These are phyloP conservation scores for Nyctanthes arbortristis DNA, from an alignment of 257 asterid genomes.

Conservation along the genomic window DNA sequence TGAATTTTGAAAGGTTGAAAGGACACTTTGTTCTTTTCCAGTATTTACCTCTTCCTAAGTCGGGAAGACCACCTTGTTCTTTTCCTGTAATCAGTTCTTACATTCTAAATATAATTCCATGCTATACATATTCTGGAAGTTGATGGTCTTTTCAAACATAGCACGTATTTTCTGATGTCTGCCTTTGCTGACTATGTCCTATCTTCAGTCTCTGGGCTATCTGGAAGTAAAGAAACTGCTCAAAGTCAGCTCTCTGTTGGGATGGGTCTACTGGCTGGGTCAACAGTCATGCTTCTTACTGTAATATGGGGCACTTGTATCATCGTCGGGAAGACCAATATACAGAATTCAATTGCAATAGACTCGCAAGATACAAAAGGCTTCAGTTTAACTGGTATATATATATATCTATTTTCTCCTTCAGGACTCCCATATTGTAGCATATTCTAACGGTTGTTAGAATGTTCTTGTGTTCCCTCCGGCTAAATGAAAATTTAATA, in stretches of 20 bases:
- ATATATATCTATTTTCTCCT: conserved; percentile 34
- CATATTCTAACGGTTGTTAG: not conserved
- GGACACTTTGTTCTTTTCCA: no score
- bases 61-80: not conserved
- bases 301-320: conserved; percentile 82
- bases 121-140: no score
- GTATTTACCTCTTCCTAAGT: not conserved
- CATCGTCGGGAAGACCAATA: conserved; percentile 74
- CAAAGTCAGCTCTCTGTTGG: no score
- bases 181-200: not conserved
- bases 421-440: not conserved
- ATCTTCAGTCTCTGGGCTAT: conserved; percentile 78
- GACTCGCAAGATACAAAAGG: conserved; percentile 67
- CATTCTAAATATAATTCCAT: not conserved
- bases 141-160: not conserved
- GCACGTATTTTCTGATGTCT: not conserved
- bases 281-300: no score
- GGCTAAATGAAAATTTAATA: no score
- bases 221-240: no score
- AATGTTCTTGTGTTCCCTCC: not conserved
- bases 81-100: not conserved
- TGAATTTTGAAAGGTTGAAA: no score
- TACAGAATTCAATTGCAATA: conserved; percentile 44
- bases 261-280: no score
- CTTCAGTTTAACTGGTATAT: no score